phyloP scores from a whole-genome alignment of 2,329 filamentous ascomycete genomes.

The Pestalotiopsis sp. region DNA sequence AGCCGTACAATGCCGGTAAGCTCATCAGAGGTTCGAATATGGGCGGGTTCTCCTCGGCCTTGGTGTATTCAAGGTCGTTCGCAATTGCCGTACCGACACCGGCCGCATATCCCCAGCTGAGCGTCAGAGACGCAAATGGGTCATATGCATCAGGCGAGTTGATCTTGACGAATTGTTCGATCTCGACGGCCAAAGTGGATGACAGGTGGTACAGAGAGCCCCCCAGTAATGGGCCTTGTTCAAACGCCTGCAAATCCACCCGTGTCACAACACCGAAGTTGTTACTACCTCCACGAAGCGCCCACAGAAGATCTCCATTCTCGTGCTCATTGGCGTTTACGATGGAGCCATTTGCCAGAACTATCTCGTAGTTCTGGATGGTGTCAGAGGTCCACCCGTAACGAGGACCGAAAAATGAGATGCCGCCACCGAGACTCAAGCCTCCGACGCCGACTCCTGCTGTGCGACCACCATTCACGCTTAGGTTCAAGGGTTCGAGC shows the following conservation, averaged over 20 bases:
- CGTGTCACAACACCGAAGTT: slow-evolving; percentile 19
- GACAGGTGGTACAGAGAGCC: slow-evolving; percentile 8
- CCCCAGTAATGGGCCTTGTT: slow-evolving; percentile 13
- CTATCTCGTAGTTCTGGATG: slow-evolving; percentile 12
- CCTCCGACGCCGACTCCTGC: slow-evolving; percentile 15
- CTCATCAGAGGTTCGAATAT: not conserved
- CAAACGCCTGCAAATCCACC: slow-evolving; percentile 13
- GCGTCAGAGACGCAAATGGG: slow-evolving; percentile 13
- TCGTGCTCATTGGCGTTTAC: slow-evolving; percentile 12
- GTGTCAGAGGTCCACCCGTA: slow-evolving; percentile 18
- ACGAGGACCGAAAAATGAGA: slow-evolving; percentile 15
- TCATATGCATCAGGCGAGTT: slow-evolving; percentile 15
- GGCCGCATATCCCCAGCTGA: slow-evolving; percentile 7
- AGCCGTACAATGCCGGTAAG: not conserved
- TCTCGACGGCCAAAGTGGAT: not conserved
- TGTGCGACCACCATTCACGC: slow-evolving; percentile 15
- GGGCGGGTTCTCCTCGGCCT: slow-evolving; percentile 10
- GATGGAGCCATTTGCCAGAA: slow-evolving; percentile 14
- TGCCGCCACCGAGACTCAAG: slow-evolving; percentile 16
- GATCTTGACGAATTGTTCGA: slow-evolving; percentile 6
- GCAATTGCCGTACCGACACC: slow-evolving; percentile 1
- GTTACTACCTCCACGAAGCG: slow-evolving; percentile 18
- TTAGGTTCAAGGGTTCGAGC: slow-evolving; percentile 36
- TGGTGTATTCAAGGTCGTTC: slow-evolving; percentile 15
- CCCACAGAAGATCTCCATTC: slow-evolving; percentile 19